phyloP scores from a whole-genome alignment of 2,329 filamentous ascomycete species.

The Lanzia echinophila region DNA sequence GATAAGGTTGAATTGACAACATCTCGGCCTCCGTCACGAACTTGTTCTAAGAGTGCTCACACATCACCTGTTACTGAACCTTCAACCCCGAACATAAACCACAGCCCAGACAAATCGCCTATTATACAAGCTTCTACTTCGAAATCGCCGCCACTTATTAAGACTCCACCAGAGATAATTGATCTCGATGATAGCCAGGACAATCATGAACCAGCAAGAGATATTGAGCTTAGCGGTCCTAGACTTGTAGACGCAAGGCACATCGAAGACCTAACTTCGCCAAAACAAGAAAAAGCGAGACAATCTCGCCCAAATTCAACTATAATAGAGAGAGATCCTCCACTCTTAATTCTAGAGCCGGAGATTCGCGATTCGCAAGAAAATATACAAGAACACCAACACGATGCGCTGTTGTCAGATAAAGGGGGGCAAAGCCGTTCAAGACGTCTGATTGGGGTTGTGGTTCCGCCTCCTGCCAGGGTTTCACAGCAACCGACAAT shows the following conservation, averaged over 20 bases:
- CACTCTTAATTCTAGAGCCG: not conserved
- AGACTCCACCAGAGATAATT: not conserved
- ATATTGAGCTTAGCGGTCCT: not conserved
- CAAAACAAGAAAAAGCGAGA: not conserved
- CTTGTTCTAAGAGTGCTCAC: constrained; percentile 3
- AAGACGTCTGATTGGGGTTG: not conserved
- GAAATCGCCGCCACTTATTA: not conserved
- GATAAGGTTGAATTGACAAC: not conserved
- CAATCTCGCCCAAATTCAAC: not conserved
- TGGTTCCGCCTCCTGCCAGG: not conserved
- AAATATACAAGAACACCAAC: not conserved
- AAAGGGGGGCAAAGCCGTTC: not conserved
- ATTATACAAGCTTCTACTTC: not conserved
- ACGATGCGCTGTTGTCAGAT: not conserved
- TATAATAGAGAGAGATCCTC: not conserved
- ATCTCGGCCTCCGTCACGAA: not conserved
- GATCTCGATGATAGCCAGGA: constrained; percentile 5
- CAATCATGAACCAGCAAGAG: not conserved
- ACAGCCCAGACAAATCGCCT: not conserved
- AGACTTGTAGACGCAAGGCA: too few relatives aligned
- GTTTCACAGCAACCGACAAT: too few relatives aligned
- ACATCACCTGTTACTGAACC: not conserved
- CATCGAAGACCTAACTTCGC: not conserved
- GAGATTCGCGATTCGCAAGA: not conserved
- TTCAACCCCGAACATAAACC: not conserved